Conservation (phyloP, 169 alveolate species). For the Amoebophrya sp. region DNA sequence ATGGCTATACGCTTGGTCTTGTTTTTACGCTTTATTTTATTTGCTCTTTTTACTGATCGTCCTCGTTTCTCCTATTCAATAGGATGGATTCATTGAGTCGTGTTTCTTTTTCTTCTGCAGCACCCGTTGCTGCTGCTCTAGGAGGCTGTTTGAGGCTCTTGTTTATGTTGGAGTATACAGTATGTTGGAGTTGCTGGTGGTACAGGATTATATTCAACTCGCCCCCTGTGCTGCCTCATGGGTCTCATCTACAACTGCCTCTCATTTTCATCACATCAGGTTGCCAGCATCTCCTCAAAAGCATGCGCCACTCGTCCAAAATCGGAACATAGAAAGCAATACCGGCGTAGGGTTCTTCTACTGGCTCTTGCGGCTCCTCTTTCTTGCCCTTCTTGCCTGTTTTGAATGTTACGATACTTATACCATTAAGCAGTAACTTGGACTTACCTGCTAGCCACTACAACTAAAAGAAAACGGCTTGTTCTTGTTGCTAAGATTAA, state of each 20-base stretch:
- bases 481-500: neutral
- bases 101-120: neutral
- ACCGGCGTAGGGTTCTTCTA: neutral
- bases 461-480: neutral
- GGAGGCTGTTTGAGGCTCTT: neutral
- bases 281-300: no score
- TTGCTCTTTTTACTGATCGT: neutral
- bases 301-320: no score
- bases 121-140: neutral
- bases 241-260: no score
- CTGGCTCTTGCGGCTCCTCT: neutral
- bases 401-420: neutral
- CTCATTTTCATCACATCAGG: no score
- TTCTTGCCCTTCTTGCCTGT: neutral
- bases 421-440: neutral
- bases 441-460: neutral
- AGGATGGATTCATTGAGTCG: neutral
- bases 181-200: neutral
- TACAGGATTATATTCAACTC: neutral
- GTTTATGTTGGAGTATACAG: neutral
- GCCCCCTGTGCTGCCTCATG: no score
- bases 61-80: no score
- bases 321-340: no score
- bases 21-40: neutral
- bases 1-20: neutral